These are phyloP conservation scores for Akanthomyces muscarius DNA, from an alignment of 2,329 filamentous ascomycete genomes.

Conservation along the genomic window DNA sequence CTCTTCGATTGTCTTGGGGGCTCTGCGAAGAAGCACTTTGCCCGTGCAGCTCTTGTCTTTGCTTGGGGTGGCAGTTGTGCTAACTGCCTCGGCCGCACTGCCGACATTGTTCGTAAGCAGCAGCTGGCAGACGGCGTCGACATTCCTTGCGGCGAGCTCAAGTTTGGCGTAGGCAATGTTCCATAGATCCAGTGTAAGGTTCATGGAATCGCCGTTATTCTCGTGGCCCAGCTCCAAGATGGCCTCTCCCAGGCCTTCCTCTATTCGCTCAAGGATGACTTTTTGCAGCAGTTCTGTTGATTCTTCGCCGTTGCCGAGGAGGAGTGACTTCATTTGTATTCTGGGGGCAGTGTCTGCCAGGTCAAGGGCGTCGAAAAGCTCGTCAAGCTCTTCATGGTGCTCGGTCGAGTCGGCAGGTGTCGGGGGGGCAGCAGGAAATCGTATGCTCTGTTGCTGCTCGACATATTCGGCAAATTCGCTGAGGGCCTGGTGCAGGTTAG, in stretches of 20 bases:
- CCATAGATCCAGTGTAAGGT: conserved; percentile 71
- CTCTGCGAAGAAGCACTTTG: conserved; percentile 79
- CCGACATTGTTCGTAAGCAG: conserved; percentile 90
- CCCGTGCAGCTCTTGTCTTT: conserved; percentile 74
- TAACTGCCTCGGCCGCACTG: conserved; percentile 67
- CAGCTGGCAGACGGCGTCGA: conserved; percentile 72
- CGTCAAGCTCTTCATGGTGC: conserved; percentile 79
- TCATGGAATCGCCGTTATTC: conserved; percentile 82
- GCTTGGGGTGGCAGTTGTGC: conserved; percentile 45
- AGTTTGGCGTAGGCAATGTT: conserved; percentile 64
- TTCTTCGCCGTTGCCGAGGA: conserved; percentile 61
- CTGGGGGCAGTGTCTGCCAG: conserved; percentile 65
- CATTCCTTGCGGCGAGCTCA: conserved; percentile 56
- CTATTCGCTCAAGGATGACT: conserved; percentile 64
- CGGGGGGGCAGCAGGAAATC: conserved; percentile 47
- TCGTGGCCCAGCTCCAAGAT: conserved; percentile 92
- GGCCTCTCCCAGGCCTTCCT: conserved; percentile 82
- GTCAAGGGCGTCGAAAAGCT: conserved; percentile 87
- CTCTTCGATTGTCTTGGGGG: conserved; percentile 71
- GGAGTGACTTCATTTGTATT: conserved; percentile 69
- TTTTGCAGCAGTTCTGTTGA: conserved; percentile 60
- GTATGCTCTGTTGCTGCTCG: conserved; percentile 81
- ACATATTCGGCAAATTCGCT: conserved; percentile 98
- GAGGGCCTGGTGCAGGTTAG: conserved; percentile 53
- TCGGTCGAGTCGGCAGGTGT: conserved; percentile 34